A percentile compares a stretch with the other conserved stretches of the same genome.
Evolutionary conservation across 108 stramenopile genomes (phyloP).

Genomic region (Nitzschia sp.): DNA sequence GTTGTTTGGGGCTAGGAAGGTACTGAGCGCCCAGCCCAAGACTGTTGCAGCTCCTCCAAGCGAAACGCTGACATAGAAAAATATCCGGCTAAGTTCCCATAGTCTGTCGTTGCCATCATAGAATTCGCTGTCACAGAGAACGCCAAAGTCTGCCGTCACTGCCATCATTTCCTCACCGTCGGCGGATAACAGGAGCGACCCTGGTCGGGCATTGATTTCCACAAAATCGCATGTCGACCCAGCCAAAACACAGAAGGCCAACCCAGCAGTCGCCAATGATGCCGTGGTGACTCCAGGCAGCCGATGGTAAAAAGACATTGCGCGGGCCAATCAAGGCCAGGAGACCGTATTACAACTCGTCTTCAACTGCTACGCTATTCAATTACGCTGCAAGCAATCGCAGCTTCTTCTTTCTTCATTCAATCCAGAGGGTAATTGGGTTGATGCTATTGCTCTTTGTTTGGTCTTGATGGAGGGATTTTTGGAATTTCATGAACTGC

Average conservation of each 20-base stretch:
- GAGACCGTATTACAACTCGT: too few relatives aligned
- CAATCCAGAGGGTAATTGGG: too few relatives aligned
- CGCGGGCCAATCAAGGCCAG: too few relatives aligned
- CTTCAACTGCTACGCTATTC: too few relatives aligned
- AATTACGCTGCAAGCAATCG: too few relatives aligned
- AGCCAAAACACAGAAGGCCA: constrained; percentile 16
- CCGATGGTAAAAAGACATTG: constrained; percentile 28
- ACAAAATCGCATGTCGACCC: constrained; percentile 35
- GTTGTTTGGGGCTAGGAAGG: constrained; percentile 23
- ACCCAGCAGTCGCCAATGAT: constrained; percentile 21
- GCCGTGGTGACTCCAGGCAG: constrained; percentile 31
- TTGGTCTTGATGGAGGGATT: too few relatives aligned
- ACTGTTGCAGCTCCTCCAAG: constrained; percentile 22
- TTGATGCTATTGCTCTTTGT: too few relatives aligned
- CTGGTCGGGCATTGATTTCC: constrained; percentile 26
- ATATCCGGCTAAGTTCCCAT: constrained; percentile 38
- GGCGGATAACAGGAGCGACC: constrained; percentile 6
- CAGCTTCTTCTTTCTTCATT: too few relatives aligned
- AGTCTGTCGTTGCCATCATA: constrained; percentile 23
- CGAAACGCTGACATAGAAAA: constrained; percentile 20
- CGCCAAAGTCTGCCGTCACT: constrained; percentile 19
- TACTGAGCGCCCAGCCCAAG: constrained; percentile 27
- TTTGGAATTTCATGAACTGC: not conserved
- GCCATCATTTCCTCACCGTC: constrained; percentile 16
- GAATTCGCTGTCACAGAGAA: constrained; percentile 23